Conservation (phyloP, 306 rosid species). For the Trifolium repens region DNA sequence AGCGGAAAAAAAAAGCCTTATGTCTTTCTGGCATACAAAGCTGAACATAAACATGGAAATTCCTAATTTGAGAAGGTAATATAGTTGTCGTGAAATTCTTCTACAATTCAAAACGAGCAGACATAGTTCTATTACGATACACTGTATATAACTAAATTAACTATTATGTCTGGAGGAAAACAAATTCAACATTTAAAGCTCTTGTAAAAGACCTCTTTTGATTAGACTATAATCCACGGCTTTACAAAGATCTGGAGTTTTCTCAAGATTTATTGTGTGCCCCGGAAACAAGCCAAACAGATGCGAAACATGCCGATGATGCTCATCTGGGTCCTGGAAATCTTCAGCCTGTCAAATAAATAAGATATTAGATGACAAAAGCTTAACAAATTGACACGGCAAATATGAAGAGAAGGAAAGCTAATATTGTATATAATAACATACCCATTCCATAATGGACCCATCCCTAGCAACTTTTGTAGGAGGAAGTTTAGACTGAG, state of each 20-base stretch:
- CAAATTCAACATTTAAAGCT: conserved; percentile 31
- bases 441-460: conserved; percentile 94
- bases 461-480: conserved; percentile 85
- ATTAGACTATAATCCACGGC: conserved; percentile 67
- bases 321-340: conserved; percentile 78
- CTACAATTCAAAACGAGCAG: conserved; percentile 12
- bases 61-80: neutral
- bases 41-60: conserved; percentile 27
- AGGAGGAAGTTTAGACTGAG: conserved; percentile 75
- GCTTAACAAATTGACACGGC: neutral
- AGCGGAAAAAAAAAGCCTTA: neutral
- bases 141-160: neutral
- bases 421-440: conserved; percentile 34
- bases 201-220: conserved; percentile 75
- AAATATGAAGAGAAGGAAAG: conserved; percentile 24
- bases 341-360: conserved; percentile 70
- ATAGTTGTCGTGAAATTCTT: conserved; percentile 5
- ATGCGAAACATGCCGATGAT: conserved; percentile 87
- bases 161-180: conserved; percentile 27
- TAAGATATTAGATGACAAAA: conserved; percentile 14
- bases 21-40: conserved; percentile 6
- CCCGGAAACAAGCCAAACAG: conserved; percentile 93
- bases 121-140: neutral
- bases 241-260: conserved; percentile 79
- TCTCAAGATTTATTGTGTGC: conserved; percentile 71